Base-by-base conservation (phyloP, 345 rosid genomes). In the Brassica carinata region DNA sequence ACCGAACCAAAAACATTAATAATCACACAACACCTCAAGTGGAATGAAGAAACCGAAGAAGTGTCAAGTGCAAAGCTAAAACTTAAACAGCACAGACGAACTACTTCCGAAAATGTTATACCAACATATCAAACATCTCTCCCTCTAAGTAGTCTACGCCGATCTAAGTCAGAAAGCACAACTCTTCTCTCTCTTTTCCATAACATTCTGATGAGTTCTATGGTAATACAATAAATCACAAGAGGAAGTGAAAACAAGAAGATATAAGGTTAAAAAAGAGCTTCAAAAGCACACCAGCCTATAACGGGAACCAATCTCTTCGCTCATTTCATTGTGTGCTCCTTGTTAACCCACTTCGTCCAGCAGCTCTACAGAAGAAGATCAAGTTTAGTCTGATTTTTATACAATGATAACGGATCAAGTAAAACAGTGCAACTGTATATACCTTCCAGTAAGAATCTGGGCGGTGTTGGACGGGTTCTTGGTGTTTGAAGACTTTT, bases 381-480 rank as follows among this genome's bases (percentile, higher is more conserved):
- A 58, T 1, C 33, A 64, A 31, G 18, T 15, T 72, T 11, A 68
- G 30, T 26, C 71, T 38, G 9, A 27, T 1, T 8, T 59, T 5
- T 14, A 74, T 1, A 36, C 15, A 48, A 48, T 5, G 57, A 13
- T 48, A 14, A 14, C 6, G 57, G 57, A 48, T 14, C 57, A 48
- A 14, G 17, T 43, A 43, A 43, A 43, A 29, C 53, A 43, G 53
- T 43, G 53, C 5, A 43, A 64, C 48, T 29, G 31, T 29, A 29
- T 29, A 34, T 87, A 95, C 99, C 99, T 93, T 87, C 90, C 96
- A 59, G 93, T 84, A 77, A 93, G 94, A 81, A 95, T 81, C 91
- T 91, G 96, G 73, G 92, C 85, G 51, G 90, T 87, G 85, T 87
- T 86, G 7, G 90, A 87, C 65, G 57, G n/a, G 74, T 86, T 86